Conservation (phyloP, 2,329 filamentous ascomycete species). For the Xylaria digitata region DNA sequence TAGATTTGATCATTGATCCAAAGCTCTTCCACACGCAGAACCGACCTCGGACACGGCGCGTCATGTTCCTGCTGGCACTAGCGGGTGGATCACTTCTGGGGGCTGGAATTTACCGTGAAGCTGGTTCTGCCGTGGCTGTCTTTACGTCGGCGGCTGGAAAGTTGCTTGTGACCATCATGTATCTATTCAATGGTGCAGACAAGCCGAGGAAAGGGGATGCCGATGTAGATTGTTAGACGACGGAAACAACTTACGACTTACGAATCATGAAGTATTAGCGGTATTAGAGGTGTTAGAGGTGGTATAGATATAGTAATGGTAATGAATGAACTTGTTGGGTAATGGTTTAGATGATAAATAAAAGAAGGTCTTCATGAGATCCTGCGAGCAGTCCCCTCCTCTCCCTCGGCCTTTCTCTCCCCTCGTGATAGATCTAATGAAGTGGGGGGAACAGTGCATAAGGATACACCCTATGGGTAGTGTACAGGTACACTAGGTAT, state of each 20-base stretch:
- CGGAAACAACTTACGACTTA: constrained; percentile 12
- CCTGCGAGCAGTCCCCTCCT: no score
- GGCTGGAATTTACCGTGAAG: constrained; percentile 59
- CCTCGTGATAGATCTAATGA: no score
- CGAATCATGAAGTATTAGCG: constrained; percentile 26
- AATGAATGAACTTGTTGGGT: constrained; percentile 1
- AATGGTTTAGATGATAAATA: not conserved
- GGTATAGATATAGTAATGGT: constrained; percentile 11
- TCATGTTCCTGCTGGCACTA: constrained; percentile 61
- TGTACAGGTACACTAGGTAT: no score
- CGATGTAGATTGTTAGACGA: constrained; percentile 32
- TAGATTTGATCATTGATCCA: constrained; percentile 68
- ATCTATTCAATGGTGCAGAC: constrained; percentile 56
- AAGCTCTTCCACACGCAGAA: constrained; percentile 60
- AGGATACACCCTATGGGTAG: no score
- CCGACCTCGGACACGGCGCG: constrained; percentile 60
- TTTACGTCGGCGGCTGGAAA: constrained; percentile 60
- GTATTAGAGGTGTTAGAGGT: not conserved
- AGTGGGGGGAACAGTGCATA: no score
- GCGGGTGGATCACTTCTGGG: constrained; percentile 63
- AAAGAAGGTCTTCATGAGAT: not conserved
- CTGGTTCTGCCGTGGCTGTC: constrained; percentile 58
- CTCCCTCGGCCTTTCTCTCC: no score
- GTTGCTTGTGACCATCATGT: constrained; percentile 58
- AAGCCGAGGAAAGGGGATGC: constrained; percentile 42